Evolutionary conservation across 2,329 filamentous ascomycete genomes (phyloP).

Genomic region (Colletotrichum karsti): DNA sequence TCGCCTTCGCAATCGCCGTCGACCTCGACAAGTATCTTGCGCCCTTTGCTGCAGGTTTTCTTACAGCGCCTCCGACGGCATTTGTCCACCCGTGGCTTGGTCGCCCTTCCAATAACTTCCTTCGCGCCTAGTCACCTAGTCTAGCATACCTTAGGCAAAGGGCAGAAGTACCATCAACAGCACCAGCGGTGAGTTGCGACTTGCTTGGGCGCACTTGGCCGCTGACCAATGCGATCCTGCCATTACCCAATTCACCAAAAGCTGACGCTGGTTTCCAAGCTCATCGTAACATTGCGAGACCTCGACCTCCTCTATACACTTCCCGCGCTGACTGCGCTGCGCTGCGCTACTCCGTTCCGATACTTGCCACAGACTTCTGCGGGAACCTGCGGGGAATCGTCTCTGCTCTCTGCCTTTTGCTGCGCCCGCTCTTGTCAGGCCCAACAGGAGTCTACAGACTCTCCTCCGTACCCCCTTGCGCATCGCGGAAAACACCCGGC

Average conservation of each 20-base stretch:
- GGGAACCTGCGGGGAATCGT: conserved; percentile 6
- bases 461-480: conserved; percentile 9
- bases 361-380: conserved; percentile 7
- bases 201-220: neutral
- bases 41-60: neutral
- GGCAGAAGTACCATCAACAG: neutral
- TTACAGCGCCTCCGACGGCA: conserved; percentile 9
- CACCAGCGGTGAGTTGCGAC: conserved; percentile 19
- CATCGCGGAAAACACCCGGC: conserved; percentile 1
- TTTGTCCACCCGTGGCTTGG: conserved; percentile 7
- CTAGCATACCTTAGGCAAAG: conserved; percentile 9
- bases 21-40: neutral
- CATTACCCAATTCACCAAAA: conserved; percentile 2
- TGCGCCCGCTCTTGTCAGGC: neutral
- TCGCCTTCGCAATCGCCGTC: neutral
- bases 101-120: neutral
- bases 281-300: conserved; percentile 13
- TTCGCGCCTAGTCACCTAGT: neutral
- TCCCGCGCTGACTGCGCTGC: conserved; percentile 4
- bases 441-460: neutral
- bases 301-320: neutral
- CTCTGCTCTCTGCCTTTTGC: neutral
- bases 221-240: conserved; percentile 13
- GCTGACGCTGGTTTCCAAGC: conserved; percentile 18
- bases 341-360: conserved; percentile 6